These are phyloP conservation scores for Phytopythium sindhum DNA, from an alignment of 352 stramenopile genomes.

Conservation along the genomic window DNA sequence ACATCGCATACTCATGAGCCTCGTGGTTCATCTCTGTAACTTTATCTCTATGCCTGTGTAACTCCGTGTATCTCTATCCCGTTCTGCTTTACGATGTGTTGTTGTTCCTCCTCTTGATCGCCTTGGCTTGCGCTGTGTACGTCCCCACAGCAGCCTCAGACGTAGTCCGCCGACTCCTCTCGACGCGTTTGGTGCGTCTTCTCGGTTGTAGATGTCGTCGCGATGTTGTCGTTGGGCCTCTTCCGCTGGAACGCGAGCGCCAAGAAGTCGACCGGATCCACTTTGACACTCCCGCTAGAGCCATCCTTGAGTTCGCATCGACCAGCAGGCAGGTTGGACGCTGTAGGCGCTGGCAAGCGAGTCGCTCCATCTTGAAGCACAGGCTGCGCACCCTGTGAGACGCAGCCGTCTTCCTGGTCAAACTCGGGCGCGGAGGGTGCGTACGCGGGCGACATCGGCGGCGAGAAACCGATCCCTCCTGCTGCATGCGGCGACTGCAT, in stretches of 20 bases:
- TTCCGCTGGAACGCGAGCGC: conserved; percentile 46
- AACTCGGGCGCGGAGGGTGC: conserved; percentile 26
- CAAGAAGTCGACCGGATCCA: conserved; percentile 32
- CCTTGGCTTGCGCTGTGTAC: too few relatives aligned
- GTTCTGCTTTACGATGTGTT: neutral
- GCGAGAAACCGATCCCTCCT: conserved; percentile 7
- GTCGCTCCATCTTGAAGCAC: neutral
- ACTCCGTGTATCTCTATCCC: too few relatives aligned
- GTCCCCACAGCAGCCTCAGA: neutral
- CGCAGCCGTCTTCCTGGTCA: conserved; percentile 5
- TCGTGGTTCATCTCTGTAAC: too few relatives aligned
- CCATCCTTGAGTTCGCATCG: conserved; percentile 10
- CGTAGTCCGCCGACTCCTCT: conserved; percentile 14
- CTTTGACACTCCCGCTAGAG: neutral
- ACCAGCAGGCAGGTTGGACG: neutral
- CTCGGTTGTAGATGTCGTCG: neutral
- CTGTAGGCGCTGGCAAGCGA: too few relatives aligned
- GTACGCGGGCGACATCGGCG: conserved; percentile 14
- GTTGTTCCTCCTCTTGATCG: too few relatives aligned
- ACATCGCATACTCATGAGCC: too few relatives aligned
- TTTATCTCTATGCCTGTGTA: too few relatives aligned
- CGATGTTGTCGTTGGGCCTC: conserved; percentile 3
- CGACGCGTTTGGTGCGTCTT: conserved; percentile 24
- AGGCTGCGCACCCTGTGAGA: neutral
- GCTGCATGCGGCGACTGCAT: neutral